Evolutionary conservation across 1,284 basidiomycete species (phyloP), one percentile per base, ranked within the genome.

Genomic region (Leucoagaricus sp.): DNA sequence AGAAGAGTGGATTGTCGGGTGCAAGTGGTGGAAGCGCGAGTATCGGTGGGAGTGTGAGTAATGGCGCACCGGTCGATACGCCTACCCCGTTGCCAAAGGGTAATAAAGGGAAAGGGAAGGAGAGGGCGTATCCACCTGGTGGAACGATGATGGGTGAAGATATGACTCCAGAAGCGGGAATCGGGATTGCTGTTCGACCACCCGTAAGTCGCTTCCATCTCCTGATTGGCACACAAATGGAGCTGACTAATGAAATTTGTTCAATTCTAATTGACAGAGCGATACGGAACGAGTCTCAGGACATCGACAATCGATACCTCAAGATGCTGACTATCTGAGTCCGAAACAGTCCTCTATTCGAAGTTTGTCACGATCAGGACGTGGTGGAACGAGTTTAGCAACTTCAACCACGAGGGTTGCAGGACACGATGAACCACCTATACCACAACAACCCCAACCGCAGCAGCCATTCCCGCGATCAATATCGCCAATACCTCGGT

Each of bases 151-250:
- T 34, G 48, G 10, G 31, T 41, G 28, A 34, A 38, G 34, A 34
- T 19, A 31, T 40, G 19, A 58, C 59, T 13, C 61, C 64, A 10
- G 60, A 58, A 12, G 67, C 68, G 42, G 61, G 53, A 2, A 68
- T 70, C 42, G 63, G 65, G 2, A 68, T 70, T 42, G 62, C 65
- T 48, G 59, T 70, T 41, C 64, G 68, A 31, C 66, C 72, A 52
- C 71, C 72, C 26, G 72, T 74, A 61, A 53, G 72, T 65, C 9
- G 3, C 15, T 33, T 45, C 26, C n/a, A 9, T 23, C 4, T 34
- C 19, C 33, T 26, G 6, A 13, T 44, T n/a, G 17, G 28, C 12
- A 25, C 9, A 26, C 17, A 5, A 9, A 5, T n/a, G 36, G 7
- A n/a, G n/a, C n/a, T 40, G 10, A n/a, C 17, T 40, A 40, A 12